Evolutionary conservation across 129 eudicot genomes (phyloP).

Genomic region (Flaveria bidentis): DNA sequence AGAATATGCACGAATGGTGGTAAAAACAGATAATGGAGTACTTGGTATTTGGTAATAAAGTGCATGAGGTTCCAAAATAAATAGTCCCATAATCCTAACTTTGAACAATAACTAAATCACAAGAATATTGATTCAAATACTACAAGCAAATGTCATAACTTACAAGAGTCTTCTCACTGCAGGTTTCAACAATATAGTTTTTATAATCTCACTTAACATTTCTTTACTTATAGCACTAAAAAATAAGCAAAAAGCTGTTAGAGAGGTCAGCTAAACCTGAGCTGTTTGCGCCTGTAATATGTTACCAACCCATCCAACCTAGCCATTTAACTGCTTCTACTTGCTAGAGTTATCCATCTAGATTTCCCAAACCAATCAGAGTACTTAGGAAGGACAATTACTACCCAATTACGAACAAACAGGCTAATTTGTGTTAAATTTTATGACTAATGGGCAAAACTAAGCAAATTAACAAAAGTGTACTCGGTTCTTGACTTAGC

Average conservation of each 20-base stretch:
- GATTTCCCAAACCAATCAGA: neutral
- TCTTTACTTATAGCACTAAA: neutral
- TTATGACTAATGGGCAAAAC: neutral
- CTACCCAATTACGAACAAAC: too few species aligned
- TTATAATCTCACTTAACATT: neutral
- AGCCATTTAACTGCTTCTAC: too few species aligned
- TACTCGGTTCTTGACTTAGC: too few species aligned
- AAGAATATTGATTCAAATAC: conserved; percentile 2
- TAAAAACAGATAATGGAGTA: neutral
- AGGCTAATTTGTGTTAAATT: too few species aligned
- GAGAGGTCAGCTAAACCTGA: neutral
- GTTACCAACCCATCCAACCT: neutral
- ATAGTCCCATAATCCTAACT: neutral
- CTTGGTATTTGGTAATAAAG: neutral
- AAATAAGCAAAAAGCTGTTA: neutral
- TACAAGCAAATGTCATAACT: neutral
- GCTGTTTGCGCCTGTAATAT: neutral
- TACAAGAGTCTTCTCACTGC: neutral
- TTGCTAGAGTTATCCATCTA: neutral
- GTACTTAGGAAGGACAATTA: neutral
- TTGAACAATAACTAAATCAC: neutral
- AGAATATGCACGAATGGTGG: neutral
- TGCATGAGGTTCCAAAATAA: neutral
- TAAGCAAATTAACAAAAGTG: neutral
- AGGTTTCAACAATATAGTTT: neutral